Evolutionary conservation across 768 basidiomycete species (phyloP), one percentile per base, ranked within the genome.

Genomic region (Butyriboletus loyo): DNA sequence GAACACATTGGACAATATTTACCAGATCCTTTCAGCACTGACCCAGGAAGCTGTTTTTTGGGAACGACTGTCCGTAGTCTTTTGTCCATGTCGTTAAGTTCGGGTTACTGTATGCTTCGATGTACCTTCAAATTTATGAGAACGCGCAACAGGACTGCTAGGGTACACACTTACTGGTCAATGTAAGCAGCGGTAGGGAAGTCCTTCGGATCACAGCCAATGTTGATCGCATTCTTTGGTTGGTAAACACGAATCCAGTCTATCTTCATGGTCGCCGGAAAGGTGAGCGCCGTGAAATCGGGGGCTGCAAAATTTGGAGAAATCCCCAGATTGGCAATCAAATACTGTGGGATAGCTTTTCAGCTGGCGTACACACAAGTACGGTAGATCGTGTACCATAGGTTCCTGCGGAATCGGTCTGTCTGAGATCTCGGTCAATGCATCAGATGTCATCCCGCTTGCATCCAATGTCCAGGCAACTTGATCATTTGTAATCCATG

Each of bases 201-300:
- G 39, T 82, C 79, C 40, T 71, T 63, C 13, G 94, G 94, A 65
- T 89, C 85, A 65, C 94, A 98, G 15, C 94, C 93, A 46, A 92
- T 77, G 66, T 93, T 95, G 52, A 82, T 76, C 28, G 77, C 65
- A 55, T 81, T 68, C 62, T 78, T 73, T 3, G 82, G 82, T 66
- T 97, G 95, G 69, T 97, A 98, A 8, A 98, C 89, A 22, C 95
- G 83, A 49, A 98, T 83, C 73, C 87, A 97, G 66, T 97, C 92
- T 37, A 96, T 75, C 43, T 73, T 75, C 89, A 97, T 85, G 3
- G 63, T 73, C 5, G 84, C 69, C 8, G 93, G 92, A 72, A 91
- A 93, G 17, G 71, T 73, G 21, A 96, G 73, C 53, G 86, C 75
- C 17, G 78, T 69, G 45, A 90, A 76, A 71, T 97, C 86, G 46